Evolutionary conservation across 768 basidiomycete species (phyloP).

Genomic region (Saitozyma podzolica): DNA sequence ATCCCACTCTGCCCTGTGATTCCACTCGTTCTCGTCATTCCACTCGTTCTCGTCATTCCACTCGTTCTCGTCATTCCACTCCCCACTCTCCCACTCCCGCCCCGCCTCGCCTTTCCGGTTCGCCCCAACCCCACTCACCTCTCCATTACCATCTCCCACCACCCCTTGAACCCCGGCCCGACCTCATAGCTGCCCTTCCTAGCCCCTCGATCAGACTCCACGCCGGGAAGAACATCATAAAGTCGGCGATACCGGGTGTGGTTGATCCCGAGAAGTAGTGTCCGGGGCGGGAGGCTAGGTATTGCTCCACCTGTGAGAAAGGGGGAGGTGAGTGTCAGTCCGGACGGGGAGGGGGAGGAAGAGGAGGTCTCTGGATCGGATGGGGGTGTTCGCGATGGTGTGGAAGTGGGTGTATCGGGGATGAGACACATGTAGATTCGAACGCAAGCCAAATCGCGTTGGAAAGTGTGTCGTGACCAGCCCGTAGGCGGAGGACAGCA

Average conservation of each 20-base stretch:
- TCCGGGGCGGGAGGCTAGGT: conserved; percentile 17
- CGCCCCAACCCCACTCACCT: conserved; percentile 23
- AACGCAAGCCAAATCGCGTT: background rate
- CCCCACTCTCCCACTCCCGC: too few species aligned
- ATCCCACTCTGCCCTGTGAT: too few species aligned
- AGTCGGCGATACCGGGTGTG: conserved; percentile 45
- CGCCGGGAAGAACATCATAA: conserved; percentile 48
- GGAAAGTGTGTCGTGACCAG: too few species aligned
- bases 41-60: too few species aligned
- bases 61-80: too few species aligned
- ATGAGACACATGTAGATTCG: background rate
- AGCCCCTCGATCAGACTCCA: conserved; percentile 28
- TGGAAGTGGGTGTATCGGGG: background rate
- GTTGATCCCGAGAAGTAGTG: conserved; percentile 41
- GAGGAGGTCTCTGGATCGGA: background rate
- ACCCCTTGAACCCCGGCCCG: conserved; percentile 25
- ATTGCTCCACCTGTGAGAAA: conserved; percentile 37
- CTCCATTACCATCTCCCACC: conserved; percentile 36
- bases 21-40: too few species aligned
- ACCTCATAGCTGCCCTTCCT: conserved; percentile 28
- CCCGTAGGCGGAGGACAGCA: too few species aligned
- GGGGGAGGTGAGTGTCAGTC: background rate
- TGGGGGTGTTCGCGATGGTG: background rate
- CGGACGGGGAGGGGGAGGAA: background rate
- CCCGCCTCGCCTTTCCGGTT: too few species aligned